Evolutionary conservation across 163 green algal species (phyloP).

Genomic region (Volvox carteri): DNA sequence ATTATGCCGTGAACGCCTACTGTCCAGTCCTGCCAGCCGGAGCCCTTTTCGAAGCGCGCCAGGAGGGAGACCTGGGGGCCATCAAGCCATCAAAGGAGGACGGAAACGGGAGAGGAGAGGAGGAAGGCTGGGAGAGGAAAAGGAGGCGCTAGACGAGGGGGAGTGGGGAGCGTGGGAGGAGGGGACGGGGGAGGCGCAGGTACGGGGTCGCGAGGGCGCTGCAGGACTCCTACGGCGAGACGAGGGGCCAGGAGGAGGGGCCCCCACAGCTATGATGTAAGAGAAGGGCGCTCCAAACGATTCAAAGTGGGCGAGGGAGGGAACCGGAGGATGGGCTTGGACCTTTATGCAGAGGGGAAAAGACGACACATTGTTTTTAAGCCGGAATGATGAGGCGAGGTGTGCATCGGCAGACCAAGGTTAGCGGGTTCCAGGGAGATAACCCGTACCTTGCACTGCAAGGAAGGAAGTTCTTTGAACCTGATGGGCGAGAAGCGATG

Average conservation of each 20-base stretch:
- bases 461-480: slow-evolving; percentile 68
- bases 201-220: too few relatives aligned
- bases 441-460: slow-evolving; percentile 68
- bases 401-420: too few relatives aligned
- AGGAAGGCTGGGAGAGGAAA: background rate
- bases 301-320: too few relatives aligned
- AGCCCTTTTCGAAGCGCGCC: slow-evolving; percentile 74
- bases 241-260: background rate
- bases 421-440: too few relatives aligned
- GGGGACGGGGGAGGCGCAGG: too few relatives aligned
- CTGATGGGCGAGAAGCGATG: slow-evolving; percentile 79
- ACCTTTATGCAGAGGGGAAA: too few relatives aligned
- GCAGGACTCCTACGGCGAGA: too few relatives aligned
- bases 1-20: slow-evolving; percentile 81
- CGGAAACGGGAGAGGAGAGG: background rate
- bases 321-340: too few relatives aligned
- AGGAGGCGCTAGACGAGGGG: background rate
- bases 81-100: background rate
- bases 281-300: too few relatives aligned
- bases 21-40: slow-evolving; percentile 79
- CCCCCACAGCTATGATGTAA: background rate
- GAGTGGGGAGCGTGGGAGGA: too few relatives aligned
- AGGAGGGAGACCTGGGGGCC: slow-evolving; percentile 80
- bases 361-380: too few relatives aligned
- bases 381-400: too few relatives aligned